These are phyloP conservation scores for Penicillium roqueforti DNA, from an alignment of 495 filamentous ascomycete genomes.

Conservation along the genomic window DNA sequence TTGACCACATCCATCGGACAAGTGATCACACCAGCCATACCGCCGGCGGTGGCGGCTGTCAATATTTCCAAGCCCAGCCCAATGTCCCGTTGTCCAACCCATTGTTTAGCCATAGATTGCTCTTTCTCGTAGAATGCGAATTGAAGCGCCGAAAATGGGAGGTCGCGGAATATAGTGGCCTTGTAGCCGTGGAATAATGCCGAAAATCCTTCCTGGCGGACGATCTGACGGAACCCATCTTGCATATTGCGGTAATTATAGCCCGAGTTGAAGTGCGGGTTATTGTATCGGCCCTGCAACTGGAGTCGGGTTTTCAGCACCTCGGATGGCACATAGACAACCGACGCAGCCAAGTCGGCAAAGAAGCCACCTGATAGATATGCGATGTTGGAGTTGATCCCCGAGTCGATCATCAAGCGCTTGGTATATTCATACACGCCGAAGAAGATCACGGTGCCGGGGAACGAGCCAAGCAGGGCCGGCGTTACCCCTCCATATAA, in stretches of 20 bases:
- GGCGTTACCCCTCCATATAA: conserved; percentile 92
- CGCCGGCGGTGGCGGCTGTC: conserved; percentile 88
- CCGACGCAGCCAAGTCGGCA: conserved; percentile 84
- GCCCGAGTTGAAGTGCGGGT: conserved; percentile 84
- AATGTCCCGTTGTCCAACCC: conserved; percentile 69
- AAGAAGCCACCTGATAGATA: conserved; percentile 87
- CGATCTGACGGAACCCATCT: conserved; percentile 79
- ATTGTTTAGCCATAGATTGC: conserved; percentile 72
- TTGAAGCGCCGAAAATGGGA: conserved; percentile 92
- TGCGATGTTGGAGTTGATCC: conserved; percentile 70
- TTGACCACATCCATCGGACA: conserved; percentile 97
- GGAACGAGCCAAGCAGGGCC: conserved; percentile 86
- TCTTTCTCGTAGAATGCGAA: conserved; percentile 98
- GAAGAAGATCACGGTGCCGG: conserved; percentile 92
- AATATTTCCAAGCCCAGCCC: conserved; percentile 80
- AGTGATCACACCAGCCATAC: conserved; percentile 89
- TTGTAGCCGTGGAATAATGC: conserved; percentile 94
- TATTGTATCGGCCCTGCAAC: conserved; percentile 90
- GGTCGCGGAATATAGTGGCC: conserved; percentile 86
- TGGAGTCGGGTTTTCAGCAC: conserved; percentile 94
- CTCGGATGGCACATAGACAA: conserved; percentile 93
- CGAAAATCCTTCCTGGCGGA: conserved; percentile 71
- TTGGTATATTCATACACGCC: conserved; percentile 96
- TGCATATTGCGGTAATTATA: conserved; percentile 85
- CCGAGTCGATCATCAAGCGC: conserved; percentile 75